A percentile compares a stretch with the other conserved stretches of the same genome.
Evolutionary conservation across 192 early-diverging fungal species (phyloP).

Genomic region (Coemansia sp.): DNA sequence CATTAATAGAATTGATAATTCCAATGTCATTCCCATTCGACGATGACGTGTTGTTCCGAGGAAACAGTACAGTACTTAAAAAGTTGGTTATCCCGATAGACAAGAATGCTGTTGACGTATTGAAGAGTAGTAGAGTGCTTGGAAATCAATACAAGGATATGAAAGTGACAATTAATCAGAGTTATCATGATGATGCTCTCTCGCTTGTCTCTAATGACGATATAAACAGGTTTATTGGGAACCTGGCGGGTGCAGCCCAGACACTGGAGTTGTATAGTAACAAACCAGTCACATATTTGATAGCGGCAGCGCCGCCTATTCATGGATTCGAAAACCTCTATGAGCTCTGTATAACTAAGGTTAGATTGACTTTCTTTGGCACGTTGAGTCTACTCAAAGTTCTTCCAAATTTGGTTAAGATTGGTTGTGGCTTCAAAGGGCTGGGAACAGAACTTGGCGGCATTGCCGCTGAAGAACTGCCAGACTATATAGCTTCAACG

Average conservation of each 20-base stretch:
- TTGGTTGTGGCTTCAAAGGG: not conserved
- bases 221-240: conserved; percentile 68
- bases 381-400: not conserved
- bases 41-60: not conserved
- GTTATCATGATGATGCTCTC: conserved; percentile 87
- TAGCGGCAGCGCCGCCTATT: not conserved
- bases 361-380: not conserved
- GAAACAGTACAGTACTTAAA: not conserved
- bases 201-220: conserved; percentile 66
- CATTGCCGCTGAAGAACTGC: not conserved
- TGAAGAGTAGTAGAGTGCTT: conserved; percentile 60
- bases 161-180: conserved; percentile 86
- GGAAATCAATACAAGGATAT: conserved; percentile 76
- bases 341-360: not conserved
- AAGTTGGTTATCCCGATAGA: not conserved
- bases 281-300: not conserved
- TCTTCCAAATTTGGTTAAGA: not conserved
- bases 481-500: not conserved
- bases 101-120: not conserved
- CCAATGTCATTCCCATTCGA: not conserved
- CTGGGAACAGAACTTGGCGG: not conserved
- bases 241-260: not conserved
- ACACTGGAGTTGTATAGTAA: not conserved
- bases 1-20: not conserved
- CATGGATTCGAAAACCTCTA: not conserved